Evolutionary conservation across 495 filamentous ascomycete species (phyloP).

Genomic region (Lasiosphaeriaceae sp.): DNA sequence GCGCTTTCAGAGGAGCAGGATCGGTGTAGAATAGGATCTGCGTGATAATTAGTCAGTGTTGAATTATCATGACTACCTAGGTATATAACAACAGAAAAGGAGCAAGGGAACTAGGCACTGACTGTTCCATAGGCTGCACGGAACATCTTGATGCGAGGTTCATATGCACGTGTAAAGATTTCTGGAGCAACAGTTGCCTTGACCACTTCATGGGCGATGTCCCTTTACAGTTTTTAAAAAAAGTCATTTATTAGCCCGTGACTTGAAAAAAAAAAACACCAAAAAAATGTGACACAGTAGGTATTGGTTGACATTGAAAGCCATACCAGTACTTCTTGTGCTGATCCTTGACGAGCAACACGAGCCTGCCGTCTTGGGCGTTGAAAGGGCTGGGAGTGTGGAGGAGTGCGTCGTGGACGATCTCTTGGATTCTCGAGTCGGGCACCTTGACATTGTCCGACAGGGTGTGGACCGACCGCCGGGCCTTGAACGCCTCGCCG

Average conservation of each 20-base stretch:
- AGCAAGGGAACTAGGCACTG: too few relatives aligned
- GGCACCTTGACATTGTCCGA: not conserved
- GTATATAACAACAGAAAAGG: not conserved
- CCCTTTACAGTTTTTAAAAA: not conserved
- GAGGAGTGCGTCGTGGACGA: not conserved
- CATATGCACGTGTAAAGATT: not conserved
- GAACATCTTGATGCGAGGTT: not conserved
- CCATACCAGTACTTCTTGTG: constrained; percentile 1
- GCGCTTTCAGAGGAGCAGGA: not conserved
- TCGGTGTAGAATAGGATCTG: not conserved
- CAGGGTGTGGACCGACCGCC: not conserved
- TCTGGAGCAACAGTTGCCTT: not conserved
- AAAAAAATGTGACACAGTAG: too few relatives aligned
- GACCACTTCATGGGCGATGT: not conserved
- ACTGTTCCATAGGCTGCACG: not conserved
- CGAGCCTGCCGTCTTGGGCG: not conserved
- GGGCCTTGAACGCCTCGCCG: not conserved
- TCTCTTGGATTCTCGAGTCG: not conserved
- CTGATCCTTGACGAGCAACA: constrained; percentile 1
- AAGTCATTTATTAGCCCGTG: too few relatives aligned
- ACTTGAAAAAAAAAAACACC: too few relatives aligned
- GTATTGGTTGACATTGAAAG: too few relatives aligned
- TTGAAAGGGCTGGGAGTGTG: constrained; percentile 2
- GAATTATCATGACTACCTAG: too few relatives aligned
- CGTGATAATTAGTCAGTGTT: too few relatives aligned